These are phyloP conservation scores for Stylosanthes scabra DNA, from an alignment of 331 rosid species.

Conservation along the genomic window DNA sequence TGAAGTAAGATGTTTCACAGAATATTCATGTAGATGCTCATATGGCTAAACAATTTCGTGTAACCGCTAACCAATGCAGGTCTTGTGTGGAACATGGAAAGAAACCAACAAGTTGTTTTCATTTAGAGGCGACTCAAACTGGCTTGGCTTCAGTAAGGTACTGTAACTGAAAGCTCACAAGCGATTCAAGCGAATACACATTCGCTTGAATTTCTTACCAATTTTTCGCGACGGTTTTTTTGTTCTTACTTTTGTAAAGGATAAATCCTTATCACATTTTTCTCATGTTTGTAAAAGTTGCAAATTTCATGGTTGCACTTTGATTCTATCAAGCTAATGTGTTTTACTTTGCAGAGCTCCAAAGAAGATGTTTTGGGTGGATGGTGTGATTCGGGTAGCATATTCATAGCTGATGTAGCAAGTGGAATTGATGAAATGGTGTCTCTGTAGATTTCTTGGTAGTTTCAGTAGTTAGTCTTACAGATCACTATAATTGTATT, in stretches of 20 bases:
- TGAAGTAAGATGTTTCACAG: not conserved
- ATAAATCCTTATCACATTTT: conserved; percentile 9
- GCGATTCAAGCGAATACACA: not conserved
- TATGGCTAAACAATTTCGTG: conserved; percentile 29
- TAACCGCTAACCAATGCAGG: conserved; percentile 50
- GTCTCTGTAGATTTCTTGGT: conserved; percentile 23
- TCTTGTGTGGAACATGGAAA: conserved; percentile 84
- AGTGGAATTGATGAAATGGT: conserved; percentile 25
- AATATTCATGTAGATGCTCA: conserved; percentile 31
- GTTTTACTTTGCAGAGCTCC: conserved; percentile 70
- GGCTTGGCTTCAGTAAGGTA: conserved; percentile 99
- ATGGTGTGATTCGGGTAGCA: conserved; percentile 92
- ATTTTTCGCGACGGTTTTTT: not conserved
- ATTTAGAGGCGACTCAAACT: conserved; percentile 92
- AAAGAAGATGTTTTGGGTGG: conserved; percentile 83
- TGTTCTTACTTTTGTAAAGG: not conserved
- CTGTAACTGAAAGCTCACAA: conserved; percentile 17
- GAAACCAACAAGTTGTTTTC: conserved; percentile 63
- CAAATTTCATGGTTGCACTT: too few relatives aligned
- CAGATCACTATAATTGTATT: conserved; percentile 20
- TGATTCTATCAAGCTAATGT: conserved; percentile 23
- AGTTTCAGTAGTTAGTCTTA: too few relatives aligned
- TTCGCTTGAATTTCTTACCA: conserved; percentile 3
- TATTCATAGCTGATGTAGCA: conserved; percentile 71
- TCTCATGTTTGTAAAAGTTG: too few relatives aligned